phyloP scores from a whole-genome alignment of 2,329 filamentous ascomycete genomes.

The Neofusicoccum umdonicola region DNA sequence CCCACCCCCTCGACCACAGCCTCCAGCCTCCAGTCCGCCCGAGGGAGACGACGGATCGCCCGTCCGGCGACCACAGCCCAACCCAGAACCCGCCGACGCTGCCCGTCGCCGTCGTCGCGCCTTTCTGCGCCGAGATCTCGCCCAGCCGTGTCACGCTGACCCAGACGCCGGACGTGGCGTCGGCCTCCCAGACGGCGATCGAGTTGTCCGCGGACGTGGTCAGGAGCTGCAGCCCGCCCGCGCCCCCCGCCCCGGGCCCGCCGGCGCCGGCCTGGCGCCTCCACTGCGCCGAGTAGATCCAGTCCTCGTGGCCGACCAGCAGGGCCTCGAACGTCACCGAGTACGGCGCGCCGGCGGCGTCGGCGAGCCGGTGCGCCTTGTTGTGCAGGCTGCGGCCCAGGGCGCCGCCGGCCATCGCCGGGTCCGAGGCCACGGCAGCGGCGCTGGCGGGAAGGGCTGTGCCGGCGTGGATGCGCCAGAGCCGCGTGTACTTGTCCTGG shows the following conservation, averaged over 20 bases:
- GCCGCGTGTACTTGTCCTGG: constrained; percentile 93
- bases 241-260: background rate
- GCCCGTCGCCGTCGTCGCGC: constrained; percentile 92
- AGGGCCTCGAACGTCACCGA: constrained; percentile 91
- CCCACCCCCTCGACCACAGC: constrained; percentile 68
- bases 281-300: constrained; percentile 92
- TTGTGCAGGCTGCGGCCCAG: constrained; percentile 78
- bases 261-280: constrained; percentile 36
- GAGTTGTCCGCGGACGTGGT: constrained; percentile 96
- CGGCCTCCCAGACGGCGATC: constrained; percentile 86
- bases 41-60: constrained; percentile 72
- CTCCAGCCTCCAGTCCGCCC: constrained; percentile 93
- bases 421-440: constrained; percentile 51
- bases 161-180: constrained; percentile 84
- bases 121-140: constrained; percentile 92
- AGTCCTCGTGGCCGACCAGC: constrained; percentile 92
- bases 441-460: constrained; percentile 60
- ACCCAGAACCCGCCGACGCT: constrained; percentile 97
- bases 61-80: constrained; percentile 83
- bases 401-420: constrained; percentile 44
- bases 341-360: constrained; percentile 61
- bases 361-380: constrained; percentile 74
- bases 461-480: constrained; percentile 82
- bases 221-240: constrained; percentile 63
- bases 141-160: constrained; percentile 80